Percentiles rank a stretch among this genome's conserved stretches.
Conservation (phyloP, 2,329 filamentous ascomycete genomes). For the Hypomyces perniciosus region DNA sequence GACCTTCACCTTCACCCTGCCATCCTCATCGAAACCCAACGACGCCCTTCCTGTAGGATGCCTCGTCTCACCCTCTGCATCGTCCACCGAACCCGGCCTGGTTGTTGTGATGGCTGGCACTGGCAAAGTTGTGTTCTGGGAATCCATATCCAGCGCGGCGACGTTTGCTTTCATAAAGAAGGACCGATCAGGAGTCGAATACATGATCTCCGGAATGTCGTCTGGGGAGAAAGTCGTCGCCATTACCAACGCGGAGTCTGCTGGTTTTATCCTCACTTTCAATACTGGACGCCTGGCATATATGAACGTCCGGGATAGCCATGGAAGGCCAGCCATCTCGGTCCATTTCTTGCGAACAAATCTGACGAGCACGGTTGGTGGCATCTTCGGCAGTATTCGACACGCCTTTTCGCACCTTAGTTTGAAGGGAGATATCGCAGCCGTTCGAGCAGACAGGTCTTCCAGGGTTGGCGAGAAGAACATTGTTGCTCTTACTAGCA, state of each 20-base stretch:
- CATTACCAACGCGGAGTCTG: conserved; percentile 74
- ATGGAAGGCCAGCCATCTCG: conserved; percentile 76
- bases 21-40: conserved; percentile 60
- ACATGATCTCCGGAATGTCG: conserved; percentile 65
- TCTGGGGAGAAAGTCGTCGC: conserved; percentile 73
- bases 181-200: conserved; percentile 73
- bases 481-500: conserved; percentile 70
- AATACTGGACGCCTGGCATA: conserved; percentile 84
- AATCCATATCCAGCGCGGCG: conserved; percentile 84
- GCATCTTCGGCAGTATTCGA: conserved; percentile 76
- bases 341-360: conserved; percentile 68
- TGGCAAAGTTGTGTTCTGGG: conserved; percentile 90
- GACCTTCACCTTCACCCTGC: conserved; percentile 73
- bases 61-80: conserved; percentile 72
- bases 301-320: conserved; percentile 75
- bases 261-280: conserved; percentile 79
- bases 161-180: conserved; percentile 79
- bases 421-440: conserved; percentile 71
- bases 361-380: conserved; percentile 49
- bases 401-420: conserved; percentile 65
- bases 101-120: conserved; percentile 78
- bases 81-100: conserved; percentile 75
- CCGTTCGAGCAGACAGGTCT: conserved; percentile 68
- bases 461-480: conserved; percentile 76
- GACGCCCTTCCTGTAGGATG: conserved; percentile 77